Evolutionary conservation across 345 rosid species (phyloP), one percentile per base, ranked within the genome.

Genomic region (Arabis alpina): DNA sequence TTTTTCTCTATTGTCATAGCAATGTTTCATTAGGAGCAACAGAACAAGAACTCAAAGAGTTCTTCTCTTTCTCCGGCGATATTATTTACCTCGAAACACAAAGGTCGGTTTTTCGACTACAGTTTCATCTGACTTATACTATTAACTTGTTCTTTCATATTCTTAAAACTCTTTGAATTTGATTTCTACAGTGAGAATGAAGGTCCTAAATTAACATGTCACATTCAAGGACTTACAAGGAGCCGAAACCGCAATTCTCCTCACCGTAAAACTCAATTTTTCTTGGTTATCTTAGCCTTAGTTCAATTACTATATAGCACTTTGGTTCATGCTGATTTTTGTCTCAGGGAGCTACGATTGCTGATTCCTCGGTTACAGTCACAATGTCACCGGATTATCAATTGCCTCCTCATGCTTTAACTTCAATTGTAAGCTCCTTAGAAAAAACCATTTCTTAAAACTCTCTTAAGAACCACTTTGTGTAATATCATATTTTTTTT

Each of bases 161-260:
- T 16, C 0, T 1, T 57, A 16, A 10, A 16, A 39, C 32, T 39
- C 14, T 6, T 9, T 19, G 1, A 37, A 15, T 0, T 58, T 9
- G 4, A 39, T 25, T 48, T 72, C 0, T 77, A 72, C 87, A 92
- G 98, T n/a, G 87, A 87, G 62, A 64, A 49, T 56, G 88, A 84
- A 62, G 40, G 28, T 16, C 84, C 86, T 40, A 89, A 87, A 78
- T 42, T 76, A 63, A 91, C 85, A 11, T 77, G 92, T 91, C 67
- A 86, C 92, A 76, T 91, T 86, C 83, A 91, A 83, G 69, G 92
- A 91, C 78, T 12, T 83, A 19, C 89, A 88, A 71, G 94, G 94
- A 50, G 89, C 91, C n/a, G 89, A 86, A 55, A 91, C 95, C 49
- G 95, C 97, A 28, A 65, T 83, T 76, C 92, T 86, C 68, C 92